Base-by-base conservation (phyloP, 495 filamentous ascomycete species). In the Barbatosphaeria neglecta region DNA sequence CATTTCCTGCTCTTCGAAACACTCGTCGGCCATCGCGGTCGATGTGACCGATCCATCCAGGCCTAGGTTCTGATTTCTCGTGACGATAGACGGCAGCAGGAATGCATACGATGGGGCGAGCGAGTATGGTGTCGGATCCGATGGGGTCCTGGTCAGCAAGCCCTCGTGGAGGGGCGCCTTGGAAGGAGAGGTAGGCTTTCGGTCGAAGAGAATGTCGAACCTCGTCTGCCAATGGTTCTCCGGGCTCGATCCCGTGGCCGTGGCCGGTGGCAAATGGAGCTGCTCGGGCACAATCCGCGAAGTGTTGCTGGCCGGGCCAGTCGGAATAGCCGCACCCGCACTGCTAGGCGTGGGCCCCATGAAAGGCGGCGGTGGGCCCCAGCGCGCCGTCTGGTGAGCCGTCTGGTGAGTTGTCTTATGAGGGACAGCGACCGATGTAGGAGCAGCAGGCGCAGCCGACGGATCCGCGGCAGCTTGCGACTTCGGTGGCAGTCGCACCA, bases 1-100 rank as follows among this genome's bases (percentile, higher is more conserved):
- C 59, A 82, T 83, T 60, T 88, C 86, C 48, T 84, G 83, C 57
- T 90, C 83, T 49, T 87, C 86, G 46, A 90, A 87, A 51, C 87
- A 83, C 47, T 83, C 84, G 50, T 90, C 86, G 24, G 81, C 82
- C 53, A 83, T 81, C 20, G 77, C 76, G 50, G 76, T 80, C 4
- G 74, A 77, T 33, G 67, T 72, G 20, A 56, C 48, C 23, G 57
- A 62, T 37, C 39, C 50, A 16, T 60, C 61, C 10, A 23, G 35
- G 22, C 48, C 31, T 10, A 22, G 6, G 16, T 22, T 59, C 51
- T 47, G 56, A 47, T 51, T 50, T 24, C 22, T 41, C 9, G 22
- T 41, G 2, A 41, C 22, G 22, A 41, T 18, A 9, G 22, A 6
- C 2, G 39, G 39, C 10, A 41, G 39, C 22, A 22, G 24, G 4